Conservation (phyloP, 257 asterid genomes). For the Jacaranda mimosifolia region DNA sequence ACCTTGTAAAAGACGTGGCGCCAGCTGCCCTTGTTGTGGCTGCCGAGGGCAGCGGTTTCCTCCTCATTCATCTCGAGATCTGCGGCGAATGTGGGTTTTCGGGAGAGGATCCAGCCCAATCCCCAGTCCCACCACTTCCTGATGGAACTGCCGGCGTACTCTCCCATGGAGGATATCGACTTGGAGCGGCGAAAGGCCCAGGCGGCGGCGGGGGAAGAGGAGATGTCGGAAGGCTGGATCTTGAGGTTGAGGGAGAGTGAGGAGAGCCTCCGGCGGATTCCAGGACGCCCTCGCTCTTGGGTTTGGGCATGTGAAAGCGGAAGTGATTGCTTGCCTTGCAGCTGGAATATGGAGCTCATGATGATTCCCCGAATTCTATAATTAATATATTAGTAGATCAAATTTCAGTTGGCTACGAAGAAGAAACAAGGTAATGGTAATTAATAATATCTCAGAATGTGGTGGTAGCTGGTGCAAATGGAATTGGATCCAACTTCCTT, state of each 20-base stretch:
- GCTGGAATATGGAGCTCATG: constrained; percentile 63
- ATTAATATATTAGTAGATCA: neutral
- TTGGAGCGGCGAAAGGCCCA: constrained; percentile 73
- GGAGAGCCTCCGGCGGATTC: constrained; percentile 71
- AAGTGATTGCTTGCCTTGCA: constrained; percentile 61
- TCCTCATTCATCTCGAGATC: constrained; percentile 95
- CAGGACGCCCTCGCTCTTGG: constrained; percentile 23
- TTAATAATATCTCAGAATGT: neutral
- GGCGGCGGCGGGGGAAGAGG: constrained; percentile 43
- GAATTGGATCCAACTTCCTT: constrained; percentile 9
- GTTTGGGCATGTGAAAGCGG: constrained; percentile 57
- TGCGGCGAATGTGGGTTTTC: constrained; percentile 71
- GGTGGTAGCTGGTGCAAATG: neutral
- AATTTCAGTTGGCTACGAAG: too few species aligned
- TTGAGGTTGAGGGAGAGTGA: constrained; percentile 65
- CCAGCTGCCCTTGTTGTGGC: constrained; percentile 79
- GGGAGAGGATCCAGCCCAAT: constrained; percentile 76
- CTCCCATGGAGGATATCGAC: constrained; percentile 59
- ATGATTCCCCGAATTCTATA: neutral
- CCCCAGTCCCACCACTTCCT: constrained; percentile 92
- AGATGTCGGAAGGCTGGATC: constrained; percentile 47
- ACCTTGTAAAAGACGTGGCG: constrained; percentile 77
- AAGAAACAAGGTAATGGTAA: too few species aligned
- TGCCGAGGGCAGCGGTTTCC: constrained; percentile 70
- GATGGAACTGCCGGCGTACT: constrained; percentile 60